phyloP scores from a whole-genome alignment of 2,329 filamentous ascomycete species.

The Lasiodiplodia hormozganensis region DNA sequence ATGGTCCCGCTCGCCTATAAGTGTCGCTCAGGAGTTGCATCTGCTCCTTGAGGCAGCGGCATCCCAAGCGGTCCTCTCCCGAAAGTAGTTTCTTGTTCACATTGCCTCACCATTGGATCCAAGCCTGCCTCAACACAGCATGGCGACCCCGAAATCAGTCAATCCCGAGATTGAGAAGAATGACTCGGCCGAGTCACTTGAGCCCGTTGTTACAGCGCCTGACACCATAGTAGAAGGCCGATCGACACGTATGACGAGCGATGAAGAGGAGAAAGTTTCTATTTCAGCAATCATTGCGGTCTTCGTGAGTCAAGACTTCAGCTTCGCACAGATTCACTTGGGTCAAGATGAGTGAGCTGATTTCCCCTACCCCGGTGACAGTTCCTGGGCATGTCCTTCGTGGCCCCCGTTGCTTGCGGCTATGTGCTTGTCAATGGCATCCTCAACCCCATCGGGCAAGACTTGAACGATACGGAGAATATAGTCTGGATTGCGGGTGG shows the following conservation, averaged over 20 bases:
- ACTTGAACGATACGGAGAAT: slow-evolving; percentile 32
- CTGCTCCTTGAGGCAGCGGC: background rate
- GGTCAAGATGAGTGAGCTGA: background rate
- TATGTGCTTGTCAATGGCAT: slow-evolving; percentile 36
- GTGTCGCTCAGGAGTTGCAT: too few relatives aligned
- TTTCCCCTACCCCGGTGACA: background rate
- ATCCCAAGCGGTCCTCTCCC: background rate
- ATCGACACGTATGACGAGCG: background rate
- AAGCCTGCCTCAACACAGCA: background rate
- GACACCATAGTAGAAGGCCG: too few relatives aligned
- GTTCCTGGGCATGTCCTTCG: slow-evolving; percentile 37
- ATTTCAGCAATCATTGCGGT: slow-evolving; percentile 18
- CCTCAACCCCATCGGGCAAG: slow-evolving; percentile 33
- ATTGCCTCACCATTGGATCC: background rate
- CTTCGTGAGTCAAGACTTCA: background rate
- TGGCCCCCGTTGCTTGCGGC: slow-evolving; percentile 35
- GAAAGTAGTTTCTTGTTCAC: background rate
- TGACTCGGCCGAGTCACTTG: background rate
- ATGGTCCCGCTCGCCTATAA: background rate
- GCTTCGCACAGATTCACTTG: background rate
- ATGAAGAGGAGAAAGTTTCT: slow-evolving; percentile 18
- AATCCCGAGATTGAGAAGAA: slow-evolving; percentile 1
- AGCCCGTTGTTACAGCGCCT: background rate
- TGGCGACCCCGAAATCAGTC: background rate
- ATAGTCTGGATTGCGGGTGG: slow-evolving; percentile 40